Evolutionary conservation across 139 green algal genomes (phyloP).

Genomic region (Picochlorum sp.): DNA sequence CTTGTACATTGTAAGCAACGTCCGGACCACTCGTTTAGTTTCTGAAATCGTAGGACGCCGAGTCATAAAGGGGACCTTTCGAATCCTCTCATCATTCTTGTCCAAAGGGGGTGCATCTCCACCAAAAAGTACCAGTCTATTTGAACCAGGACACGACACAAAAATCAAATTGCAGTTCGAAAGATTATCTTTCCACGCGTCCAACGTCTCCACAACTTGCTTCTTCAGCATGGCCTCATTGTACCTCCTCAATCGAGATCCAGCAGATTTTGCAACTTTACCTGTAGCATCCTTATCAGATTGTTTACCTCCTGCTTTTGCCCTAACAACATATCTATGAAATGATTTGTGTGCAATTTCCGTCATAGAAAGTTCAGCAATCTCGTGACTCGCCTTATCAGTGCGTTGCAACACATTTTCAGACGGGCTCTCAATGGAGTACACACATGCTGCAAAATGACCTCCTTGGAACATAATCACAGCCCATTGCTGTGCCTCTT

Average conservation of each 20-base stretch:
- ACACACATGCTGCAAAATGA: constrained; percentile 70
- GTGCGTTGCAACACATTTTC: neutral
- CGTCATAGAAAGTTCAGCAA: neutral
- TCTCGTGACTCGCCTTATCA: neutral
- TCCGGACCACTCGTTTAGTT: constrained; percentile 53
- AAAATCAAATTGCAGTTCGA: constrained; percentile 9
- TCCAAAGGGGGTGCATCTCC: constrained; percentile 26
- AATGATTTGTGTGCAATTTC: constrained; percentile 69
- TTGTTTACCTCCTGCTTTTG: constrained; percentile 69
- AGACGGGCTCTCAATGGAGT: constrained; percentile 21
- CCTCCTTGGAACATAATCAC: constrained; percentile 44
- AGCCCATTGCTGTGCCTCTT: constrained; percentile 20
- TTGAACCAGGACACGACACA: constrained; percentile 5
- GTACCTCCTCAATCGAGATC: constrained; percentile 67
- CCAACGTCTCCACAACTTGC: constrained; percentile 55
- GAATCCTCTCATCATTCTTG: constrained; percentile 32
- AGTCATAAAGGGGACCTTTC: constrained; percentile 58
- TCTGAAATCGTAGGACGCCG: constrained; percentile 79
- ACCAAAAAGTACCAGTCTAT: constrained; percentile 14
- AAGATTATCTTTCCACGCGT: constrained; percentile 43
- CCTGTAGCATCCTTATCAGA: constrained; percentile 74
- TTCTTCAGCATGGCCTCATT: constrained; percentile 73
- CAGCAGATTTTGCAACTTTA: constrained; percentile 74
- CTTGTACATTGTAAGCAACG: constrained; percentile 49
- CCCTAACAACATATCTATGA: constrained; percentile 82